These are phyloP conservation scores for Trebouxia gelatinosa DNA, from an alignment of 163 green algal species.

Conservation along the genomic window DNA sequence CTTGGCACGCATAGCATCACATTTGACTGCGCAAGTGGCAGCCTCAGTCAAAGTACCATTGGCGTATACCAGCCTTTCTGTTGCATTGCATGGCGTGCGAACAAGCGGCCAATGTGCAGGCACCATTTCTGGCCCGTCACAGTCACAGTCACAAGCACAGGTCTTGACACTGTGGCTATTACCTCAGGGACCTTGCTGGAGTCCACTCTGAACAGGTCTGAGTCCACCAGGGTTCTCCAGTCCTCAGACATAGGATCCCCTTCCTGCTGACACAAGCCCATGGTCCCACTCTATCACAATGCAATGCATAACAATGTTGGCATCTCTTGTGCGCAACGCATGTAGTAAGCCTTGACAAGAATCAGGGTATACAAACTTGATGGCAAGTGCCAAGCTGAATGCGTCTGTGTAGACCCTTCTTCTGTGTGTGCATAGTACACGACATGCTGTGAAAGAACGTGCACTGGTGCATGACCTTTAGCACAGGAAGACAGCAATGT, in stretches of 20 bases:
- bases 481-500: background rate
- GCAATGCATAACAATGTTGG: too few species aligned
- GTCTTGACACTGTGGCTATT: background rate
- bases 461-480: too few species aligned
- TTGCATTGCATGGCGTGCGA: background rate
- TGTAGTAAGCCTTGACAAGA: background rate
- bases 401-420: background rate
- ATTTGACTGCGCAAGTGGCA: too few species aligned
- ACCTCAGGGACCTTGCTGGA: conserved; percentile 54
- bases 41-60: background rate
- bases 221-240: conserved; percentile 75
- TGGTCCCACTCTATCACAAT: too few species aligned
- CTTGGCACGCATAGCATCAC: background rate
- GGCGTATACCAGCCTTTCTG: background rate
- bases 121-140: background rate
- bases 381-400: background rate
- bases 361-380: background rate
- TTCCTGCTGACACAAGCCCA: conserved; percentile 44
- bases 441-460: background rate
- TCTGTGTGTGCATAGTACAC: background rate
- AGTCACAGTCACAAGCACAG: background rate
- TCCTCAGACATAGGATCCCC: conserved; percentile 66
- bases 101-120: background rate
- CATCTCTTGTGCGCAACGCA: background rate
- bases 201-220: conserved; percentile 64